Evolutionary conservation across 2,329 filamentous ascomycete species (phyloP), one percentile per base, ranked within the genome.

Genomic region (Xylaria sp.): DNA sequence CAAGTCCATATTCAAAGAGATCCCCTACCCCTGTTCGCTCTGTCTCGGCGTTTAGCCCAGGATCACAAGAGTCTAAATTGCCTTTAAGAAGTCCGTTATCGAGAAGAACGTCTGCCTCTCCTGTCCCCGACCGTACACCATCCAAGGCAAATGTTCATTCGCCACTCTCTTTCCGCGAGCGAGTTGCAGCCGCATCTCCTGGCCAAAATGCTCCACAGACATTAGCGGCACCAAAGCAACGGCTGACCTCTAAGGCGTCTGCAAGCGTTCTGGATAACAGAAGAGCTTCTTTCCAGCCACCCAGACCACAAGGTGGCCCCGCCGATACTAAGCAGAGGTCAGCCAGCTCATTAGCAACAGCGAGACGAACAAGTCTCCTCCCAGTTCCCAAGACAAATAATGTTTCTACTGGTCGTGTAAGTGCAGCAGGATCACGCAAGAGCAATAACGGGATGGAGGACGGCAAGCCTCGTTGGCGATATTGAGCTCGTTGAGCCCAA

Each of bases 81-180:
- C 86, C 87, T 1, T 81, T 86, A 37, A 85, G 86, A 23, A 87
- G 82, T 69, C 82, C 86, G 1, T 77, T 86, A 0, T 76, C 78
- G 41, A 84, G 86, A 44, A 82, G 82, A 6, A 73, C 80, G 5
- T 85, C 87, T 1, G 82, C 84, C 5, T 87, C 87, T 1, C 86
- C 86, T 0, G 80, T 79, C 41, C 78, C 81, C 5, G 83, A 84
- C 3, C 78, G 82, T 62, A 84, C 83, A 6, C 84, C 86, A 20
- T 82, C 85, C 37, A 83, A 82, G 68, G 78, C 74, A 39, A 82
- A 55, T 37, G 32, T 78, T 62, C 77, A 75, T 63, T 85, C 80
- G 10, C 82, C 83, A n/a, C 81, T 88, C 34, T 85, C 84, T 15
- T 87, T 87, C 78, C 84, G 87, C 56, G 87, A 89, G 51, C 83